Percentiles rank a stretch among this genome's conserved stretches.
Conservation (phyloP, 305 asterid genomes). For the Stenogyne calaminthoides region DNA sequence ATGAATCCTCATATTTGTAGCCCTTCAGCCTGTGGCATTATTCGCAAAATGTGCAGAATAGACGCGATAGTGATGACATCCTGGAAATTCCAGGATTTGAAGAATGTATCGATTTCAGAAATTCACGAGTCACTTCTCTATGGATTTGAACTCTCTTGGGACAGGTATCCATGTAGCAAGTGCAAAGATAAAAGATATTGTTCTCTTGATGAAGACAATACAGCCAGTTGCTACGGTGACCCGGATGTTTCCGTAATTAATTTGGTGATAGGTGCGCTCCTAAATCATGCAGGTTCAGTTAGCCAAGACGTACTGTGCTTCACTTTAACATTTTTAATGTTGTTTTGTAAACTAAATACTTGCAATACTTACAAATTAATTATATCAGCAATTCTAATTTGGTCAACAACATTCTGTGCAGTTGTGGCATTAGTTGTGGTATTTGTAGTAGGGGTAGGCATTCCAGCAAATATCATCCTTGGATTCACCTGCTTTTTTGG, state of each 20-base stretch:
- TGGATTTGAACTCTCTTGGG: conserved; percentile 29
- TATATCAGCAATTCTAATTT: background rate
- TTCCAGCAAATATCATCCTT: background rate
- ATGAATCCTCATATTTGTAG: background rate
- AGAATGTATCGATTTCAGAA: conserved; percentile 21
- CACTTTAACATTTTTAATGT: too few species aligned
- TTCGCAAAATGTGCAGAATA: conserved; percentile 16
- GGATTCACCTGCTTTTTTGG: background rate
- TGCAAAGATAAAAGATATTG: background rate
- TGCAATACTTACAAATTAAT: too few species aligned
- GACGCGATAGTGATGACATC: conserved; percentile 13
- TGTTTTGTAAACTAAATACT: too few species aligned
- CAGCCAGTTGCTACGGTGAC: too few species aligned
- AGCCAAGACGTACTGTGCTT: too few species aligned
- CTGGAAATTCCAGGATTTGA: background rate
- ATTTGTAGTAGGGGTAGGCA: background rate
- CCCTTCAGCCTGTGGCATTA: conserved; percentile 29
- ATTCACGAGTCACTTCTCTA: conserved; percentile 32
- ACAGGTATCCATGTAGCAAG: background rate
- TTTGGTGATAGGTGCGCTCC: too few species aligned
- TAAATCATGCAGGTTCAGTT: too few species aligned
- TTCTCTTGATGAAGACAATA: too few species aligned
- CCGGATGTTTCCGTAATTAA: too few species aligned
- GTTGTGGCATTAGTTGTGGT: background rate
- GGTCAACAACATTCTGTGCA: background rate